These are phyloP conservation scores for Colletotrichum neosansevieriae DNA, from an alignment of 2,329 filamentous ascomycete genomes.

Conservation along the genomic window DNA sequence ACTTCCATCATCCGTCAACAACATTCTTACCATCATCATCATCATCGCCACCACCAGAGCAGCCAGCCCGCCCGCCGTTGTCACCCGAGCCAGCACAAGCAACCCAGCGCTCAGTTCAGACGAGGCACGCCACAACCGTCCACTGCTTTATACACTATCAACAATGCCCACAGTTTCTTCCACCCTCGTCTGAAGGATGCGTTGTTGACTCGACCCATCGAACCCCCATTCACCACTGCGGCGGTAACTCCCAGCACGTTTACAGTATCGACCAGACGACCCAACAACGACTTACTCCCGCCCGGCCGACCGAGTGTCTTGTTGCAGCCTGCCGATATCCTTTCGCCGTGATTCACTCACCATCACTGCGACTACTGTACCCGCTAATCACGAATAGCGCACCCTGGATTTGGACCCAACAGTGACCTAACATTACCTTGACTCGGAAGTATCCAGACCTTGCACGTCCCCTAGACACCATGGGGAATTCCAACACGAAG, in stretches of 20 bases:
- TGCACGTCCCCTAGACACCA: slow-evolving; percentile 38
- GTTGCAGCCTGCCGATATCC: not conserved
- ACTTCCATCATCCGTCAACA: slow-evolving; percentile 15
- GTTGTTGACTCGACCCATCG: slow-evolving; percentile 33
- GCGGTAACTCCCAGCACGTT: not conserved
- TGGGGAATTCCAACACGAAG: slow-evolving; percentile 57
- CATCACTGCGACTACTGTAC: not conserved
- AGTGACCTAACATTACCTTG: not conserved
- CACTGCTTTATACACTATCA: not conserved
- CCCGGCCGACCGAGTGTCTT: not conserved
- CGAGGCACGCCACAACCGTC: not conserved
- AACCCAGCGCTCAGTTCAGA: not conserved
- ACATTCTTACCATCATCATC: slow-evolving; percentile 2
- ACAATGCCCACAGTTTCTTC: slow-evolving; percentile 26
- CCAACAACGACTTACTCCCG: not conserved
- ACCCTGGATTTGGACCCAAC: not conserved
- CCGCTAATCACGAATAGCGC: too few species aligned
- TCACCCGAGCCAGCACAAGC: not conserved
- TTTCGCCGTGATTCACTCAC: not conserved
- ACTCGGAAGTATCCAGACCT: not conserved
- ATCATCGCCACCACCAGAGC: not conserved
- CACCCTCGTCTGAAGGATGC: slow-evolving; percentile 35
- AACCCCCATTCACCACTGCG: slow-evolving; percentile 13
- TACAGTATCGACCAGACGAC: slow-evolving; percentile 12
- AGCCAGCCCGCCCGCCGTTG: not conserved